These are phyloP conservation scores for Heritiera littoralis DNA, from an alignment of 345 rosid species.

Conservation along the genomic window DNA sequence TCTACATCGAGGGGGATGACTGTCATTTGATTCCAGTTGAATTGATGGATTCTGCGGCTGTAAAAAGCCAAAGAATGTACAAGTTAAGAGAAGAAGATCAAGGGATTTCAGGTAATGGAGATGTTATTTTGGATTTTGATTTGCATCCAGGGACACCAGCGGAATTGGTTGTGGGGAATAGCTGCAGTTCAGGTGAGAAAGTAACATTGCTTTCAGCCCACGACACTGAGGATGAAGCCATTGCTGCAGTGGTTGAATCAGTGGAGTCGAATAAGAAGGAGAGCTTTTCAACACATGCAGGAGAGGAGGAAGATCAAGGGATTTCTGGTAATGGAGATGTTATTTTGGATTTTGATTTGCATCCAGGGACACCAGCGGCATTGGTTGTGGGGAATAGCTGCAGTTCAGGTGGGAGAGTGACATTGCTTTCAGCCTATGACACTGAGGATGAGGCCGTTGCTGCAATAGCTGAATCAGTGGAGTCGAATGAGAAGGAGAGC, in stretches of 20 bases:
- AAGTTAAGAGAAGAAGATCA: conserved; percentile 47
- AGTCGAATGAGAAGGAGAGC: conserved; percentile 25
- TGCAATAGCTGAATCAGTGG: conserved; percentile 29
- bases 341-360: conserved; percentile 62
- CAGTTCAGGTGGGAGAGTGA: conserved; percentile 26
- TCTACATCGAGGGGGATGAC: conserved; percentile 72
- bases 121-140: conserved; percentile 75
- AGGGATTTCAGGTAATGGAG: conserved; percentile 49
- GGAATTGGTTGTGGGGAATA: conserved; percentile 37
- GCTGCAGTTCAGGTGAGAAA: conserved; percentile 26
- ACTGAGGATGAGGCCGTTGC: conserved; percentile 25
- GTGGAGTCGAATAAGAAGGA: conserved; percentile 28
- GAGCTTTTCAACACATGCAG: conserved; percentile 6
- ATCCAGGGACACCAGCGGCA: conserved; percentile 31
- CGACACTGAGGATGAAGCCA: conserved; percentile 31
- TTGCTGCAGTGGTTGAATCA: conserved; percentile 26
- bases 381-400: conserved; percentile 33
- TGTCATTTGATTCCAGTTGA: conserved; percentile 85
- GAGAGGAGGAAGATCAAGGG: conserved; percentile 35
- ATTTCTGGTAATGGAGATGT: conserved; percentile 59
- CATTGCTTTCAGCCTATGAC: conserved; percentile 31
- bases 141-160: conserved; percentile 28
- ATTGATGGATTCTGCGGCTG: conserved; percentile 23
- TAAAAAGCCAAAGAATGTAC: conserved; percentile 23
- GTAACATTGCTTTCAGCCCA: conserved; percentile 26